Percentiles rank a stretch among this genome's conserved stretches.
phyloP scores from a whole-genome alignment of 2,329 filamentous ascomycete species.

The Nemania bipapillata region DNA sequence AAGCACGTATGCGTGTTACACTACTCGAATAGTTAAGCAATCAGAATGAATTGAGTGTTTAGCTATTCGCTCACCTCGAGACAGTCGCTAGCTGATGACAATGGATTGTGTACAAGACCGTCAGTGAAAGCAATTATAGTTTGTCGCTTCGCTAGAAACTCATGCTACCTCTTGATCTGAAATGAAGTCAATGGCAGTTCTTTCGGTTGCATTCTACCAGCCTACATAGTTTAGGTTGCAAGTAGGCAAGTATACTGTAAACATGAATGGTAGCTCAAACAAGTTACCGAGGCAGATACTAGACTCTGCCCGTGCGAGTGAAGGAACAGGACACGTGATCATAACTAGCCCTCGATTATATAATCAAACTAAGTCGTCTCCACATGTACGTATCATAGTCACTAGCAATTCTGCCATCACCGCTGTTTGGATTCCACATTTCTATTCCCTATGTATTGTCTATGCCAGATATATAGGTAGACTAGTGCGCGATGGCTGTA shows the following conservation, averaged over 20 bases:
- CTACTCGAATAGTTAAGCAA: not conserved
- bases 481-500: not conserved
- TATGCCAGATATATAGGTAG: not conserved
- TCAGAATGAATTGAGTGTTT: not conserved
- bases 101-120: not conserved
- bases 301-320: not conserved
- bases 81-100: not conserved
- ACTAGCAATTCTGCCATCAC: not conserved
- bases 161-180: not conserved
- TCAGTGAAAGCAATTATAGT: not conserved
- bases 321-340: not conserved
- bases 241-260: not conserved
- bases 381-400: not conserved
- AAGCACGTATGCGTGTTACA: not conserved
- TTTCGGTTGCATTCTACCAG: not conserved
- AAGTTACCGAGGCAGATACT: not conserved
- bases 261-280: not conserved
- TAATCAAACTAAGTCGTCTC: too few species aligned
- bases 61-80: not conserved
- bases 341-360: not conserved
- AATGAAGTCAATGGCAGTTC: not conserved
- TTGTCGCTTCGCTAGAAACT: not conserved
- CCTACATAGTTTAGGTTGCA: not conserved
- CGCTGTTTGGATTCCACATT: not conserved
- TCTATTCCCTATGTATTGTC: conserved; percentile 23